phyloP scores from a whole-genome alignment of 139 green algal species.

The Trebouxia sp. region DNA sequence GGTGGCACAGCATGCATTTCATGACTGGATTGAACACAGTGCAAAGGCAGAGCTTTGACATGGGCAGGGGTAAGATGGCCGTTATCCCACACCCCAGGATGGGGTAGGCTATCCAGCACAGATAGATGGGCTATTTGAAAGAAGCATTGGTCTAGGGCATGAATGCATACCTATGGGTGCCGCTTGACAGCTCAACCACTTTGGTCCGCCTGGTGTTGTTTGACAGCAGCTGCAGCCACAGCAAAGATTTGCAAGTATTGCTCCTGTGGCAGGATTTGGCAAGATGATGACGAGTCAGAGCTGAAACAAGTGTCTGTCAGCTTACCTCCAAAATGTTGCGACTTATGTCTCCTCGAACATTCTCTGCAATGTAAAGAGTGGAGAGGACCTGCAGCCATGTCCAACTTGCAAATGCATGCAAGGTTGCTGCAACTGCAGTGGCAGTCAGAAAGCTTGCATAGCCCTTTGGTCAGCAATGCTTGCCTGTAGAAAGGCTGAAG shows the following conservation, averaged over 20 bases:
- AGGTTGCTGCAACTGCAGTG: background rate
- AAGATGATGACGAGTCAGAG: no score
- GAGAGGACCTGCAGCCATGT: conserved; percentile 73
- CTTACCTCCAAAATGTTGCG: conserved; percentile 77
- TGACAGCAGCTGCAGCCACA: conserved; percentile 70
- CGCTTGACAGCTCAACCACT: conserved; percentile 87
- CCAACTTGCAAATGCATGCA: no score
- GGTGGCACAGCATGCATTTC: no score
- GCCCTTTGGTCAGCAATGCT: background rate
- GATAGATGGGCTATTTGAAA: no score
- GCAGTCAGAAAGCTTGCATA: background rate
- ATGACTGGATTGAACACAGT: no score
- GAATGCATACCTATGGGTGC: conserved; percentile 73
- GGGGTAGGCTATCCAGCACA: background rate
- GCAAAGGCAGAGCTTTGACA: no score
- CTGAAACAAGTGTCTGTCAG: no score
- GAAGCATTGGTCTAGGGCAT: no score
- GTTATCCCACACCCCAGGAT: no score
- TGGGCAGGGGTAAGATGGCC: no score
- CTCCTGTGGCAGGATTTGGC: no score
- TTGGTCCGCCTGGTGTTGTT: conserved; percentile 93
- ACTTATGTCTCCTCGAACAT: conserved; percentile 34
- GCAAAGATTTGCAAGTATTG: no score
- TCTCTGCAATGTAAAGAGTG: conserved; percentile 76
- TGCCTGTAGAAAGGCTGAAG: conserved; percentile 88